These are phyloP conservation scores for Cyamopsis tetragonoloba DNA, from an alignment of 306 rosid genomes.

Conservation along the genomic window DNA sequence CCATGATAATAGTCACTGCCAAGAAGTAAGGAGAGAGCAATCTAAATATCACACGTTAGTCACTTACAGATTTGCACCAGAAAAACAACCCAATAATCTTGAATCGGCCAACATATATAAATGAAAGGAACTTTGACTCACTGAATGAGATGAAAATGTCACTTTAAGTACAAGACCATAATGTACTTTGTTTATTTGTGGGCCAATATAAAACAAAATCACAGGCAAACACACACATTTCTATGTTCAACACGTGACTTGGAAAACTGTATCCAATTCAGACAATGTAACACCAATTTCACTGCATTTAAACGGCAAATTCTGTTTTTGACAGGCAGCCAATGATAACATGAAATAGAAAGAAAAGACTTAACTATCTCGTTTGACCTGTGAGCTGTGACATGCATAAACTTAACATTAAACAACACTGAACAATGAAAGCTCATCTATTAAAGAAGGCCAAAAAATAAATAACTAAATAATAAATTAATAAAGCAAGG, in stretches of 20 bases:
- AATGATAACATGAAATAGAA: neutral
- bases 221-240: neutral
- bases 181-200: too few species aligned
- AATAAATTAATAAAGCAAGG: slow-evolving; percentile 7
- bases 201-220: neutral
- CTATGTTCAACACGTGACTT: slow-evolving; percentile 8
- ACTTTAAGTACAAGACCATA: slow-evolving; percentile 4
- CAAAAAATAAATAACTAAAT: neutral
- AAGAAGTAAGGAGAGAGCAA: slow-evolving; percentile 70
- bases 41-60: slow-evolving; percentile 49
- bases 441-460: neutral
- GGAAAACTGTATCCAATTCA: slow-evolving; percentile 14
- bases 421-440: slow-evolving; percentile 11
- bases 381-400: slow-evolving; percentile 2
- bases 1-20: slow-evolving; percentile 78
- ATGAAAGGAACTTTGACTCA: neutral
- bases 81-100: slow-evolving; percentile 8
- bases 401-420: slow-evolving; percentile 7
- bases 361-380: slow-evolving; percentile 6
- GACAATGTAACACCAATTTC: neutral
- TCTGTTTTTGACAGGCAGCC: neutral
- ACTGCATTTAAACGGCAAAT: neutral
- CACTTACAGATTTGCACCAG: slow-evolving; percentile 23
- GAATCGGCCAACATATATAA: neutral
- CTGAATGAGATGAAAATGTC: neutral